Evolutionary conservation across 495 filamentous ascomycete genomes (phyloP), one percentile per base, ranked within the genome.

Genomic region (Choiromyces venosus): DNA sequence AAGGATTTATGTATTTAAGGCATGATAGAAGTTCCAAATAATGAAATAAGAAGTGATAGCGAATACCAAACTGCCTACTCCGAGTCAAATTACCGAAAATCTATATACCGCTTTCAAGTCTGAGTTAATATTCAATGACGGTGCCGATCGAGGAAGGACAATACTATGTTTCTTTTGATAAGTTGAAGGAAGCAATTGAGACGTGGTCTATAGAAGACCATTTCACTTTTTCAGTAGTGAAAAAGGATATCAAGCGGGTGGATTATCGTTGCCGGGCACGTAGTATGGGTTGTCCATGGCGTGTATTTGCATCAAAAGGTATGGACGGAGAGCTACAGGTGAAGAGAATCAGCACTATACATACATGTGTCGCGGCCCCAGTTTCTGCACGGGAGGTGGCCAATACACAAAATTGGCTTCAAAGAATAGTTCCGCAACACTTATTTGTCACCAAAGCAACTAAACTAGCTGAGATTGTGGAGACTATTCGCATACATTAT

Each of bases 331-430:
- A 65, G 67, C 64, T 73, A 40, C 18, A 39, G 25, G 8, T 29
- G 1, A 65, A 65, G 35, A 73, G 33, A 39, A 64, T 69, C 35
- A 21, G 36, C 7, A 19, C 33, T 5, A 8, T n/a, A 42, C 70
- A 67, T 44, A 72, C 37, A 0, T 72, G 70, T 37, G 64, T 44
- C 37, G 39, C 64, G 0, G 29, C 38, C 16, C 36, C 44, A 46
- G 39, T 52, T 37, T 29, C 16, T 14, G 21, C 37, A 46, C 21
- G 33, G 12, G 37, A 52, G n/a, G 64, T 56, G 7, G 4, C 25
- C 14, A 74, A 69, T 65, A 74, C 67, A 33, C 67, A 74, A 37
- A 9, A 56, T 4, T 74, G 67, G 67, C 38, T 74, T 37, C 66
- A 8, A 0, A 38, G 37, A 42, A 65, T 29, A 18, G 29, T 70